These are phyloP conservation scores for Aspergillus saccharolyticus DNA, from an alignment of 495 filamentous ascomycete genomes.

Conservation along the genomic window DNA sequence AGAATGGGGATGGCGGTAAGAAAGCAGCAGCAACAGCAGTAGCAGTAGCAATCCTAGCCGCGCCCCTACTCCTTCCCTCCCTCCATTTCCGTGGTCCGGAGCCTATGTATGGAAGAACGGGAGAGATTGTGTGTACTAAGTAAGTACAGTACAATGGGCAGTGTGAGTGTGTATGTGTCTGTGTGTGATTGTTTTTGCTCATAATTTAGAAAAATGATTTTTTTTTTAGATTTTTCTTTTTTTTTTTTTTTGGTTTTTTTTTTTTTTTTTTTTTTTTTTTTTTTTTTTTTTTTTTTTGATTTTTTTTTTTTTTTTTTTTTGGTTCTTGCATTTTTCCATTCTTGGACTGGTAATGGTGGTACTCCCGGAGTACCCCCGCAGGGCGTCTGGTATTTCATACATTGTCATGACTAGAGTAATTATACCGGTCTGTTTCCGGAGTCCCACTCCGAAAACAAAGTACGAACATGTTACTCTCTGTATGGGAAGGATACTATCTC, in stretches of 20 bases:
- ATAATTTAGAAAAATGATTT: conserved; percentile 8
- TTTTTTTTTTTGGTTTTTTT: conserved; percentile 12
- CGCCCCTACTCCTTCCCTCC: conserved; percentile 8
- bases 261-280: conserved; percentile 9
- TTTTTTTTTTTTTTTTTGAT: conserved; percentile 10
- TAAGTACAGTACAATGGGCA: too few species aligned
- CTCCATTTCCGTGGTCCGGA: conserved; percentile 15
- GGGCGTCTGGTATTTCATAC: conserved; percentile 25
- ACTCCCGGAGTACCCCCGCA: conserved; percentile 32
- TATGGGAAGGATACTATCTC: not conserved
- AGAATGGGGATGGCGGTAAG: conserved; percentile 22
- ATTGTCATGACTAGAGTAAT: conserved; percentile 19
- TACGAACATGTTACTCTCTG: conserved; percentile 14
- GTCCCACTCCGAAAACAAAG: conserved; percentile 23
- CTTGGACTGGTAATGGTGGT: conserved; percentile 12
- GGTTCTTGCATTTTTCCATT: conserved; percentile 7
- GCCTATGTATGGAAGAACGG: not conserved
- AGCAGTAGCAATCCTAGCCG: conserved; percentile 20
- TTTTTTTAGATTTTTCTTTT: conserved; percentile 9
- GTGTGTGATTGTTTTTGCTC: conserved; percentile 7
- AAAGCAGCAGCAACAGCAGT: not conserved
- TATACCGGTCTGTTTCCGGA: conserved; percentile 29
- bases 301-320: conserved; percentile 14
- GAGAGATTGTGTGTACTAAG: too few species aligned
- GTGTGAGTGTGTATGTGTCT: too few species aligned